Conservation (phyloP, 768 basidiomycete genomes). For the Chalciporus pseudorubinellus region DNA sequence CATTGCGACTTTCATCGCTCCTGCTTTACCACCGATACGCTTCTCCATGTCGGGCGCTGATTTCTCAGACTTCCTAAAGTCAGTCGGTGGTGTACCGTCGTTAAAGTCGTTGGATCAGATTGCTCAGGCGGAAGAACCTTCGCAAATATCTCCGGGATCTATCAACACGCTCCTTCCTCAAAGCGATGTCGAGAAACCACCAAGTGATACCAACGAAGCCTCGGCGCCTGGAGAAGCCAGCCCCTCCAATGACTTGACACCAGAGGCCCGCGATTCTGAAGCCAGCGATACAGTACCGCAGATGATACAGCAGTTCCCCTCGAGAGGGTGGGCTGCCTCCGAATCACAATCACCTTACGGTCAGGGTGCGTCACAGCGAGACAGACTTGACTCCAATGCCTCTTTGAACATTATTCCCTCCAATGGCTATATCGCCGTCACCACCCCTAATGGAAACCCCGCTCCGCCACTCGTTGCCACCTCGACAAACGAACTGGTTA, state of each 20-base stretch:
- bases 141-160: slow-evolving; percentile 21
- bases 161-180: slow-evolving; percentile 13
- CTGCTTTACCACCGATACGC: slow-evolving; percentile 86
- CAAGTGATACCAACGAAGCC: background rate
- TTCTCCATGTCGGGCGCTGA: slow-evolving; percentile 83
- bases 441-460: slow-evolving; percentile 37
- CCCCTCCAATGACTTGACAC: background rate
- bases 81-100: slow-evolving; percentile 50
- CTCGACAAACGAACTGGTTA: slow-evolving; percentile 46
- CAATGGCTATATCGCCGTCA: slow-evolving; percentile 43
- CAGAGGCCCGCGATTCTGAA: slow-evolving; percentile 5
- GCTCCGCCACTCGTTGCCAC: slow-evolving; percentile 22
- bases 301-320: slow-evolving; percentile 11
- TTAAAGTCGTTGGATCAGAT: slow-evolving; percentile 48
- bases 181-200: slow-evolving; percentile 1
- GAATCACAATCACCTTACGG: slow-evolving; percentile 27
- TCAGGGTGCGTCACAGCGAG: slow-evolving; percentile 11
- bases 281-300: slow-evolving; percentile 13
- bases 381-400: slow-evolving; percentile 27
- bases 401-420: slow-evolving; percentile 16
- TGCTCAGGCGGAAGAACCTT: slow-evolving; percentile 39
- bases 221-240: background rate
- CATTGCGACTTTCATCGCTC: slow-evolving; percentile 77
- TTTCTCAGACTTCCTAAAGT: slow-evolving; percentile 70
- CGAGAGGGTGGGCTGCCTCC: slow-evolving; percentile 30